Evolutionary conservation across 2,329 filamentous ascomycete species (phyloP).

Genomic region (Moelleriella libera): DNA sequence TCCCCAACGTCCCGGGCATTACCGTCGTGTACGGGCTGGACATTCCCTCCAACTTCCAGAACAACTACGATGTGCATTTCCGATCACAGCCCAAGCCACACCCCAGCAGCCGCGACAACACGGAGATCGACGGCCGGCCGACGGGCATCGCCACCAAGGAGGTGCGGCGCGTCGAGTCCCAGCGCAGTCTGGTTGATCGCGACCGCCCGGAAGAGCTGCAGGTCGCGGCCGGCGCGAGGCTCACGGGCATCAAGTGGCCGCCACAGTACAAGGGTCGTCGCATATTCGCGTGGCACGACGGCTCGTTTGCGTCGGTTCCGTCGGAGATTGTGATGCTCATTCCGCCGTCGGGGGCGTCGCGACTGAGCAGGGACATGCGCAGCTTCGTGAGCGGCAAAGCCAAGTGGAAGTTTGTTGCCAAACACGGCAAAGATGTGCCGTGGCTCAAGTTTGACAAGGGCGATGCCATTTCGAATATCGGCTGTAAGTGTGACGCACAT

Average conservation of each 20-base stretch:
- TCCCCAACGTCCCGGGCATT: conserved; percentile 33
- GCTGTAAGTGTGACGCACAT: conserved; percentile 24
- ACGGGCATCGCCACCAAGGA: conserved; percentile 30
- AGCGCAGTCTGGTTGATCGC: conserved; percentile 27
- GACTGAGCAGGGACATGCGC: conserved; percentile 29
- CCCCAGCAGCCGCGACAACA: conserved; percentile 23
- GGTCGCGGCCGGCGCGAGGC: conserved; percentile 30
- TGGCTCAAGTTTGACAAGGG: conserved; percentile 51
- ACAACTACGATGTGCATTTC: conserved; percentile 41
- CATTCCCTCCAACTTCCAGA: conserved; percentile 22
- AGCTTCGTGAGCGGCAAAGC: conserved; percentile 33
- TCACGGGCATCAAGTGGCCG: conserved; percentile 37
- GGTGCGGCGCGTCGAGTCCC: conserved; percentile 29
- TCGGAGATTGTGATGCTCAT: conserved; percentile 33
- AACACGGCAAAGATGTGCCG: conserved; percentile 24
- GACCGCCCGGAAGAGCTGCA: conserved; percentile 24
- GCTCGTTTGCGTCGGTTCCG: conserved; percentile 33
- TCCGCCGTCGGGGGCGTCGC: conserved; percentile 23
- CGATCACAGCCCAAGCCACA: conserved; percentile 22
- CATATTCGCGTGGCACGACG: conserved; percentile 42
- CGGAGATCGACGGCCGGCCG: conserved; percentile 27
- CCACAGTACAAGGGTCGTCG: conserved; percentile 37
- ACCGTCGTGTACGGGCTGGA: conserved; percentile 30
- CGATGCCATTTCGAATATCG: conserved; percentile 53
- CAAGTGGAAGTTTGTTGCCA: conserved; percentile 38